A percentile compares a stretch with the other conserved stretches of the same genome.
Evolutionary conservation across 345 rosid species (phyloP).

Genomic region (Salix dunnii): DNA sequence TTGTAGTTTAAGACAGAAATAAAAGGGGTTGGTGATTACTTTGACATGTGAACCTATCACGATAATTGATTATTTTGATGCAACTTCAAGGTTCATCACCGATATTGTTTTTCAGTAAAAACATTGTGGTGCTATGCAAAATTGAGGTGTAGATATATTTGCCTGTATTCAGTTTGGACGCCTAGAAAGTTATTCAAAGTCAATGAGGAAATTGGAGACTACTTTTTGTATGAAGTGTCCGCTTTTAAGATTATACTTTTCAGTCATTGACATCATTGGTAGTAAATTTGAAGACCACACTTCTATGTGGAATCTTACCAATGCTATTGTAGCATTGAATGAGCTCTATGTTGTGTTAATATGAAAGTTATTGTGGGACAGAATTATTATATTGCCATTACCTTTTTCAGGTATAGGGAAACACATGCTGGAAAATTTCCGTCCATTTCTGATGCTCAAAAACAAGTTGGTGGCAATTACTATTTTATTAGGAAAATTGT

Average conservation of each 20-base stretch:
- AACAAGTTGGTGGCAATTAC: slow-evolving; percentile 42
- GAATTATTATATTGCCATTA: background rate
- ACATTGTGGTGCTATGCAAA: background rate
- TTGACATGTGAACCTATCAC: too few relatives aligned
- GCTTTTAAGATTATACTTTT: background rate
- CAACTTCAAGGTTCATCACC: too few relatives aligned
- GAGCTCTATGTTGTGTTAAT: background rate
- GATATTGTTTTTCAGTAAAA: too few relatives aligned
- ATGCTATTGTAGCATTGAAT: background rate
- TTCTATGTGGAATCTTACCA: background rate
- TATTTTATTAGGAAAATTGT: slow-evolving; percentile 30
- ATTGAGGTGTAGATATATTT: background rate
- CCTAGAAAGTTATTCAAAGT: background rate
- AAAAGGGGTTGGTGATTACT: too few relatives aligned
- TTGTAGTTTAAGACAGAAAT: too few relatives aligned
- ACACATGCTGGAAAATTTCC: slow-evolving; percentile 44
- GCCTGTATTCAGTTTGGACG: background rate
- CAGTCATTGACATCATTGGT: background rate
- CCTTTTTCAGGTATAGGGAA: slow-evolving; percentile 37
- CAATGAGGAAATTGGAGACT: background rate
- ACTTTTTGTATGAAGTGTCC: background rate
- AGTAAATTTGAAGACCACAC: background rate
- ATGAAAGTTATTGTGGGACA: background rate
- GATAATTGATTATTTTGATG: too few relatives aligned
- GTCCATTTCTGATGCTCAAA: slow-evolving; percentile 9